phyloP scores from a whole-genome alignment of 805 yeast genomes.

The Candida qinlingensis region DNA sequence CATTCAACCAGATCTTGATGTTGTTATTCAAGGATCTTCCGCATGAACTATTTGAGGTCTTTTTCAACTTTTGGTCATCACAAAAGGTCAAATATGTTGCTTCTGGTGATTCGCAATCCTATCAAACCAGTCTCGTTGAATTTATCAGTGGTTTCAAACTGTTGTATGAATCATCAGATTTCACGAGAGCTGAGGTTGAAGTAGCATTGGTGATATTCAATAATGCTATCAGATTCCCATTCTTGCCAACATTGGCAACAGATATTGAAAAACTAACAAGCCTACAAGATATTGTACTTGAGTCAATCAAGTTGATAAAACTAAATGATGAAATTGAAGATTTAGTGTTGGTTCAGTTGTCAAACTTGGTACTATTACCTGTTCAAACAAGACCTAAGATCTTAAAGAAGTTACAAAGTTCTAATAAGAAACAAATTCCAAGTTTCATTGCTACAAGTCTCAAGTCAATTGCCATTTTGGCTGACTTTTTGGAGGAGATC shows the following conservation, averaged over 20 bases:
- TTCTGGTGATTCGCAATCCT: slow-evolving; percentile 29
- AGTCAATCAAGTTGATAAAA: slow-evolving; percentile 34
- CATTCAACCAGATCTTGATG: slow-evolving; percentile 43
- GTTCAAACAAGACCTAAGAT: slow-evolving; percentile 56
- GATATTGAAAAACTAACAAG: slow-evolving; percentile 57
- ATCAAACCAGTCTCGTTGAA: slow-evolving; percentile 57
- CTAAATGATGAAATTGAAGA: slow-evolving; percentile 31
- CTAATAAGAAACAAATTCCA: slow-evolving; percentile 43
- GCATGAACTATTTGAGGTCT: slow-evolving; percentile 28
- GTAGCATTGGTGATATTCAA: slow-evolving; percentile 54
- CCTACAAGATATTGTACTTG: slow-evolving; percentile 56
- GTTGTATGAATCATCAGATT: slow-evolving; percentile 34
- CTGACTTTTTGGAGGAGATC: slow-evolving; percentile 28
- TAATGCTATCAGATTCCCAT: slow-evolving; percentile 67
- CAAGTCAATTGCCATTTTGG: slow-evolving; percentile 38
- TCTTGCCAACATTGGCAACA: slow-evolving; percentile 49
- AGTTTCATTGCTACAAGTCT: slow-evolving; percentile 59
- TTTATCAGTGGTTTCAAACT: slow-evolving; percentile 48
- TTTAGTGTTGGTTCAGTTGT: slow-evolving; percentile 49
- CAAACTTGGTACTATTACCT: slow-evolving; percentile 50
- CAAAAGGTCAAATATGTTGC: slow-evolving; percentile 42
- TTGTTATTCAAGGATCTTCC: slow-evolving; percentile 29
- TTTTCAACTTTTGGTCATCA: slow-evolving; percentile 48
- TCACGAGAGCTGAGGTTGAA: slow-evolving; percentile 34
- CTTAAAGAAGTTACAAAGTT: slow-evolving; percentile 43